phyloP scores from a whole-genome alignment of 2,329 filamentous ascomycete genomes.

The Anisogramma anomala region DNA sequence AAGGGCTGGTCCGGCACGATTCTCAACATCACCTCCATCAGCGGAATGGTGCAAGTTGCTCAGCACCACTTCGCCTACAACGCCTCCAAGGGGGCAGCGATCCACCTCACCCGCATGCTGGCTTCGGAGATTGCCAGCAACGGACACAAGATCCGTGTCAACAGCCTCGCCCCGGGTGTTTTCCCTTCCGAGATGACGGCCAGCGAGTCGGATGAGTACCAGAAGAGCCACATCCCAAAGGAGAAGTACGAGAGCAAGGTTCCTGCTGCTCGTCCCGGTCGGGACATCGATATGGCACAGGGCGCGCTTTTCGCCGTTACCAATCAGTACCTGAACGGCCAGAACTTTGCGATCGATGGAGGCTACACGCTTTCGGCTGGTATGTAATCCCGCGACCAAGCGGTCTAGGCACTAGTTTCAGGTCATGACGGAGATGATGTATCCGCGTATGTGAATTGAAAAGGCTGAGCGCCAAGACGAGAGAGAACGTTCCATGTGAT shows the following conservation, averaged over 20 bases:
- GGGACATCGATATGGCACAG: slow-evolving; percentile 47
- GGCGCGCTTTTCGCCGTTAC: slow-evolving; percentile 40
- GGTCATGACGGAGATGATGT: too few species aligned
- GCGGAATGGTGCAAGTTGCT: slow-evolving; percentile 49
- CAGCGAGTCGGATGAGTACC: slow-evolving; percentile 30
- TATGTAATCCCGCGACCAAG: slow-evolving; percentile 16
- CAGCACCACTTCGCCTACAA: slow-evolving; percentile 58
- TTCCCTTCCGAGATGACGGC: slow-evolving; percentile 64
- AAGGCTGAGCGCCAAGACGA: too few species aligned
- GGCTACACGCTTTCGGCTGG: slow-evolving; percentile 33
- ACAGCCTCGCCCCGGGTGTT: slow-evolving; percentile 63
- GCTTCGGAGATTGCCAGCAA: slow-evolving; percentile 47
- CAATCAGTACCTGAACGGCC: slow-evolving; percentile 30
- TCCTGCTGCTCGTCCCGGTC: slow-evolving; percentile 35
- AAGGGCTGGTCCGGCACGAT: slow-evolving; percentile 44
- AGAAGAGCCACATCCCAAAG: slow-evolving; percentile 48
- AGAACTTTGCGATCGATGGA: slow-evolving; percentile 38
- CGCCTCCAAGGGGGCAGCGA: slow-evolving; percentile 51
- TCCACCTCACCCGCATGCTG: slow-evolving; percentile 53
- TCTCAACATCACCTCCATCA: slow-evolving; percentile 58
- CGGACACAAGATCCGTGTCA: slow-evolving; percentile 53
- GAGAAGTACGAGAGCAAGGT: slow-evolving; percentile 47
- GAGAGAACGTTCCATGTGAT: too few species aligned
- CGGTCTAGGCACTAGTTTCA: too few species aligned
- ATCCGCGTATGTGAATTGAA: too few species aligned